phyloP scores from a whole-genome alignment of 2,329 filamentous ascomycete species.

The Beauveria sp. region DNA sequence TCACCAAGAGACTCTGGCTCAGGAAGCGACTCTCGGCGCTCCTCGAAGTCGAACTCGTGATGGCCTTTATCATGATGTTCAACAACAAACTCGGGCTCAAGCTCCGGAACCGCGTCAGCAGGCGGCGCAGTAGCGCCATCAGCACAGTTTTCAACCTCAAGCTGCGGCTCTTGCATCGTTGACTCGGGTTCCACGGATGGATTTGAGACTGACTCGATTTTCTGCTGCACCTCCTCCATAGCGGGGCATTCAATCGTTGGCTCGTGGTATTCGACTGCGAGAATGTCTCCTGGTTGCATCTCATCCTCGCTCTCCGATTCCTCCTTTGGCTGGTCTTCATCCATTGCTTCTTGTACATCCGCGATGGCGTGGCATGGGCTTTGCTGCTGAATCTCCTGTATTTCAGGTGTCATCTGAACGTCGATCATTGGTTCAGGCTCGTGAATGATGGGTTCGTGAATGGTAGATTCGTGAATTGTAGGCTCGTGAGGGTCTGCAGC shows the following conservation, averaged over 20 bases:
- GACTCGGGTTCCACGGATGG: neutral
- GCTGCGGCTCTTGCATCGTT: neutral
- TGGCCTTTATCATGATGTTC: neutral
- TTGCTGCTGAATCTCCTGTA: slow-evolving; percentile 18
- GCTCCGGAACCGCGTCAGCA: slow-evolving; percentile 14
- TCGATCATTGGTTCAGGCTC: slow-evolving; percentile 5
- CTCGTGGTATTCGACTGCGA: neutral
- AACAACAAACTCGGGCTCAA: slow-evolving; percentile 10
- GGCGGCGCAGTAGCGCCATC: neutral
- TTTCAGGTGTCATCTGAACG: neutral
- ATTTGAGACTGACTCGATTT: neutral
- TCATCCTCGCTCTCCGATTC: slow-evolving; percentile 27
- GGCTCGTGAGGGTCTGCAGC: slow-evolving; percentile 15
- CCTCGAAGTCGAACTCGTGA: slow-evolving; percentile 1
- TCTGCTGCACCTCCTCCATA: slow-evolving; percentile 16
- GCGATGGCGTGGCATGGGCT: slow-evolving; percentile 14
- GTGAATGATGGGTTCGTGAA: slow-evolving; percentile 11
- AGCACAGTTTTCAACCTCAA: neutral
- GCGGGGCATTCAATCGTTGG: neutral
- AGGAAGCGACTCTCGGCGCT: slow-evolving; percentile 14
- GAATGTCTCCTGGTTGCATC: slow-evolving; percentile 16
- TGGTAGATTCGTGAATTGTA: neutral
- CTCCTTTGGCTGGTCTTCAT: slow-evolving; percentile 19
- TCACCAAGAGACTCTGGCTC: neutral
- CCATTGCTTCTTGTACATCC: neutral